These are phyloP conservation scores for Teratosphaeria gauchensis DNA, from an alignment of 2,329 filamentous ascomycete genomes.

Conservation along the genomic window DNA sequence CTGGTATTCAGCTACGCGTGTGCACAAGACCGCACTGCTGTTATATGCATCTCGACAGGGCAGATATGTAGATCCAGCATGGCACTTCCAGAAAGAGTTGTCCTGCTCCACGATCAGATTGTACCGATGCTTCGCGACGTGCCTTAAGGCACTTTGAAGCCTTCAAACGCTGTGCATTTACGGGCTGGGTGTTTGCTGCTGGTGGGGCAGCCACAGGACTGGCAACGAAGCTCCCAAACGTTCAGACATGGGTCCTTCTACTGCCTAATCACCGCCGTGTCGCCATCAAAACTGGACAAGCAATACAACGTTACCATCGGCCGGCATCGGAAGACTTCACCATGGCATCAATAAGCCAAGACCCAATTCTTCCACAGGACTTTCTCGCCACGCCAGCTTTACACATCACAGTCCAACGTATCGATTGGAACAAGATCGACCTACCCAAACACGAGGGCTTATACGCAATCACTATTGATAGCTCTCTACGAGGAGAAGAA, in stretches of 20 bases:
- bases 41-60: no score
- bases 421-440: conserved; percentile 45
- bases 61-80: no score
- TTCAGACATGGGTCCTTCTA: no score
- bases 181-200: not conserved
- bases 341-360: not conserved
- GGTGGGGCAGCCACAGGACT: not conserved
- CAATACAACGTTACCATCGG: not conserved
- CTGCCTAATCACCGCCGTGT: no score
- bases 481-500: conserved; percentile 53
- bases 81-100: no score
- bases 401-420: conserved; percentile 37
- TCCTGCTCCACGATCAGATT: no score
- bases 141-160: no score
- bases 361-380: conserved; percentile 27
- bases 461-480: conserved; percentile 55
- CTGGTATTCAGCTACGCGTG: no score
- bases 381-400: conserved; percentile 40
- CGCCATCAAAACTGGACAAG: no score
- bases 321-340: not conserved
- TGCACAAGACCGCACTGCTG: no score
- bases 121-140: no score
- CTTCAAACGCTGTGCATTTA: no score
- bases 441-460: conserved; percentile 45
- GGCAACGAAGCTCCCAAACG: not conserved